These are phyloP conservation scores for Pseudonitzschia multiseries DNA, from an alignment of 108 stramenopile species.

Conservation along the genomic window DNA sequence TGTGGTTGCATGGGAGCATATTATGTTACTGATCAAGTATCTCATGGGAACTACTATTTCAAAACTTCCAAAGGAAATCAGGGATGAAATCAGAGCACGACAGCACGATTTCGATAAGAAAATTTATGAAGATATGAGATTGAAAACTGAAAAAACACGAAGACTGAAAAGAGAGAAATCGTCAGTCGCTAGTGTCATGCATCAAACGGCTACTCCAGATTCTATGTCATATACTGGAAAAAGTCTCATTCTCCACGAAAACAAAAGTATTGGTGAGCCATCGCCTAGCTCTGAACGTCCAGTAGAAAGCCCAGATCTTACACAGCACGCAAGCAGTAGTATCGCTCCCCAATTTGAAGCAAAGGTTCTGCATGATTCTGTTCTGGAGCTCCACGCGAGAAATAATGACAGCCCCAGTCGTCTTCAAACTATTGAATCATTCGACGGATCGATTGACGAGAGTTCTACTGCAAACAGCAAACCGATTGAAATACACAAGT, in stretches of 20 bases:
- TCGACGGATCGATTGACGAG: constrained; percentile 6
- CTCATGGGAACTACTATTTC: constrained; percentile 74
- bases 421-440: constrained; percentile 14
- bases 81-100: constrained; percentile 67
- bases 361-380: not conserved
- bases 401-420: not conserved
- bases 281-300: not conserved
- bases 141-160: constrained; percentile 29
- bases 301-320: not conserved
- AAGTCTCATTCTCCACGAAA: not conserved
- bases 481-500: not conserved
- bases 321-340: not conserved
- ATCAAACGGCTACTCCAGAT: not conserved
- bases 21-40: constrained; percentile 89
- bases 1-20: constrained; percentile 86
- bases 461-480: not conserved
- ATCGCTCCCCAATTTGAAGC: not conserved
- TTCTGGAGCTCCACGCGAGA: not conserved
- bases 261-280: not conserved
- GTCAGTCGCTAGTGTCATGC: not conserved
- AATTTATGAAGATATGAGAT: constrained; percentile 52
- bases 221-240: not conserved
- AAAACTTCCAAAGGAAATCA: constrained; percentile 58
- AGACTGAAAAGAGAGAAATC: constrained; percentile 14
- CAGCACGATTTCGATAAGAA: constrained; percentile 62